These are phyloP conservation scores for Prunus yedoensis DNA, from an alignment of 331 rosid genomes.

Conservation along the genomic window DNA sequence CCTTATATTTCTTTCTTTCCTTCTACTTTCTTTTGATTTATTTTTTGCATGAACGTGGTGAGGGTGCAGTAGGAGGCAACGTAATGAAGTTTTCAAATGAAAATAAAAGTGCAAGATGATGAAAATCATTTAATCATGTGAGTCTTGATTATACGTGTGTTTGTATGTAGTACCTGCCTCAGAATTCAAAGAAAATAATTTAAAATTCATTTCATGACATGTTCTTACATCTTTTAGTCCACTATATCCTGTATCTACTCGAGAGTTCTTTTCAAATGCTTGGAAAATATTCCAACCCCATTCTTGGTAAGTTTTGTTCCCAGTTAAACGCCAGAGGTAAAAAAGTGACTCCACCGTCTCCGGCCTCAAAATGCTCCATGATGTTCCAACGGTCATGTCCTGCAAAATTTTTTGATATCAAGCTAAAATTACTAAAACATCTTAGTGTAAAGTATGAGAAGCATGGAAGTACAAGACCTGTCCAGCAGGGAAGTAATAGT, in stretches of 20 bases:
- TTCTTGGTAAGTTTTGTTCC: constrained; percentile 28
- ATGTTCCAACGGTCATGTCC: constrained; percentile 20
- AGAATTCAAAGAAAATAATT: neutral
- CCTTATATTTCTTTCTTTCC: neutral
- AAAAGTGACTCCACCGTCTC: constrained; percentile 27
- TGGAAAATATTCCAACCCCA: constrained; percentile 32
- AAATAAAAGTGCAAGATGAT: constrained; percentile 1
- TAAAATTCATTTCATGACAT: neutral
- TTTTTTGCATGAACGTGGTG: neutral
- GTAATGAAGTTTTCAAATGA: neutral
- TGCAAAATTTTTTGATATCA: neutral
- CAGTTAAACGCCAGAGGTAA: constrained; percentile 29
- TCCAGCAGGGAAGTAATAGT: constrained; percentile 10
- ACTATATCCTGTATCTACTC: constrained; percentile 19
- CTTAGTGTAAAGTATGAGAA: neutral
- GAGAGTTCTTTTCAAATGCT: constrained; percentile 29
- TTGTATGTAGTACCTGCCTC: neutral
- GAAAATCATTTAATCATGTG: neutral
- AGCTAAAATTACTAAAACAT: neutral
- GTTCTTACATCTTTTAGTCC: constrained; percentile 28
- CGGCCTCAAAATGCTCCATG: constrained; percentile 29
- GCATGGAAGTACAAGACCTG: constrained; percentile 14
- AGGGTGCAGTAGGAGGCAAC: neutral
- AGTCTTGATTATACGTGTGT: neutral
- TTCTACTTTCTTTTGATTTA: neutral